Conservation (phyloP, 164 flowering plant genomes). For the Brasenia schreberi region DNA sequence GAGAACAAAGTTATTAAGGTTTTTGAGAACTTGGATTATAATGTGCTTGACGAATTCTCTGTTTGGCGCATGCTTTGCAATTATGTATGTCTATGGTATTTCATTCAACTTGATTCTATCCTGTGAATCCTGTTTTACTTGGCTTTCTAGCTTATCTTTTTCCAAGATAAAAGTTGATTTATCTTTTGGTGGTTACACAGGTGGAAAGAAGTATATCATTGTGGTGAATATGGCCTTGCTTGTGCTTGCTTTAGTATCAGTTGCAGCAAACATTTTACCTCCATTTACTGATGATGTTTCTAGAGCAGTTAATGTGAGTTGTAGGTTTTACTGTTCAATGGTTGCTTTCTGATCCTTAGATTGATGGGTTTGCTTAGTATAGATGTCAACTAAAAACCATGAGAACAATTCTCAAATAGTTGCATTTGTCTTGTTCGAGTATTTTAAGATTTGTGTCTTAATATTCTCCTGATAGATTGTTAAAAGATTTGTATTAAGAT, state of each 20-base stretch:
- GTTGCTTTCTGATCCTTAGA: neutral
- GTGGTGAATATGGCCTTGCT: conserved; percentile 32
- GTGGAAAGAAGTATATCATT: conserved; percentile 44
- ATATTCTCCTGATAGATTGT: too few species aligned
- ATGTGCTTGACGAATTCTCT: too few species aligned
- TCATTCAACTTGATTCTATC: neutral
- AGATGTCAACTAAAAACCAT: too few species aligned
- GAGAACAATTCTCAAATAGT: too few species aligned
- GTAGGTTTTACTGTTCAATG: conserved; percentile 41
- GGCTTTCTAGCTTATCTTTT: neutral
- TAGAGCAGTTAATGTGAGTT: conserved; percentile 80
- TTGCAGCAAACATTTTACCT: conserved; percentile 41
- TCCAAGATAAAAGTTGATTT: conserved; percentile 1
- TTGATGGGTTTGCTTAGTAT: too few species aligned
- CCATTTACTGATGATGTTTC: conserved; percentile 68
- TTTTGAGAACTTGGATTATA: too few species aligned
- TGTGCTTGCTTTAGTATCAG: conserved; percentile 46
- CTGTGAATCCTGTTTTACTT: neutral
- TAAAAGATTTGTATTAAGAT: too few species aligned
- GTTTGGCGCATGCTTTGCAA: too few species aligned
- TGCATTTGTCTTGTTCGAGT: too few species aligned
- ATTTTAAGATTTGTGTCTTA: too few species aligned
- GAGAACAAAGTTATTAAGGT: too few species aligned
- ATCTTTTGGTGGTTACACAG: conserved; percentile 17
- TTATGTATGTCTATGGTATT: too few species aligned